Percentiles rank a stretch among this genome's conserved stretches.
These are phyloP conservation scores for cucumber (Cucumis sativus) DNA, from an alignment of 306 rosid species.

Conservation along the genomic window Cucumber_9930_V3 NC_026660.2:22451001-22451500, in stretches of 20 bases:
- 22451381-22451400: constrained; percentile 96
- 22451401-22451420: constrained; percentile 99
- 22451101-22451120: neutral
- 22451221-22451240: constrained; percentile 45
- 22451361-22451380: constrained; percentile 89
- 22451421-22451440: constrained; percentile 82
- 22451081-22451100: neutral
- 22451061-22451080: neutral
- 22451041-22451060: neutral
- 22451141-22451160: constrained; percentile 74
- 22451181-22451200: constrained; percentile 84
- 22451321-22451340: constrained; percentile 11
- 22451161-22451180: constrained; percentile 66
- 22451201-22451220: constrained; percentile 95
- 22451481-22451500: constrained; percentile 63
- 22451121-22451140: constrained; percentile 48
- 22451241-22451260: constrained; percentile 9
- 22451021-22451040: neutral
- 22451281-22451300: neutral
- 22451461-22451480: constrained; percentile 74
- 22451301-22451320: neutral
- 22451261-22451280: constrained; percentile 4
- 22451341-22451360: constrained; percentile 8
- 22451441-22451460: constrained; percentile 75
- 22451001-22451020: neutral